Evolutionary conservation across 2,329 filamentous ascomycete species (phyloP), one percentile per base, ranked within the genome.

Genomic region (Alternaria gansuensis): DNA sequence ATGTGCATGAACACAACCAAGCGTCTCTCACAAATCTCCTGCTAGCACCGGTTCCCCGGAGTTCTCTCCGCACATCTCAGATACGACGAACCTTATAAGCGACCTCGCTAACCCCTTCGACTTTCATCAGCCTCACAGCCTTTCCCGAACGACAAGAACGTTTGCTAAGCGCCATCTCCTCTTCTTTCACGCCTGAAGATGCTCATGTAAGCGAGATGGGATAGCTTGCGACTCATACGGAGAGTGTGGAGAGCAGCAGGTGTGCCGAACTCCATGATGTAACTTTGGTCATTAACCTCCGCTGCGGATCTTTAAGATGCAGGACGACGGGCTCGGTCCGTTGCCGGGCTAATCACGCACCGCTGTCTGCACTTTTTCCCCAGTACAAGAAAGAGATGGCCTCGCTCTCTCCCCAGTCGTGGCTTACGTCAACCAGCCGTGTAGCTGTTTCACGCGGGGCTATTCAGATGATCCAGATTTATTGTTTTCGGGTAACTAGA

Each of bases 281-380:
- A 21, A 48, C 21, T 34, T 48, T 21, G 29, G 21, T 26, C 44
- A n/a, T 48, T 21, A 48, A 11, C 29, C 31, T 48, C 44, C 44
- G 29, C 44, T 48, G 31, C 23, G 33, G 31, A 48, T 48, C 23
- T 10, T 39, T 10, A 36, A 39, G 24, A 50, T 48, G 29, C 23
- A 37, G 43, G 43, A 26, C 17, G 17, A 33, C 40, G 54, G 54
- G 40, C 50, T 57, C 55, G 55, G 55, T 57, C 55, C 55, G 55
- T 57, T 48, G 34, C 55, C 55, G 55, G 55, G 49, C 41, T 53
- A 41, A 53, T 51, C 45, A 43, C n/a, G 31, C 31, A 31, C 31
- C 39, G 33, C 21, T 11, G n/a, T 40, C 9, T 48, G 33, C 33
- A 34, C 31, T 8, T 1, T 24, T 48, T 23, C 13, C 31, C 31